These are phyloP conservation scores for Lentinula aciculospora DNA, from an alignment of 768 basidiomycete species.

Conservation along the genomic window DNA sequence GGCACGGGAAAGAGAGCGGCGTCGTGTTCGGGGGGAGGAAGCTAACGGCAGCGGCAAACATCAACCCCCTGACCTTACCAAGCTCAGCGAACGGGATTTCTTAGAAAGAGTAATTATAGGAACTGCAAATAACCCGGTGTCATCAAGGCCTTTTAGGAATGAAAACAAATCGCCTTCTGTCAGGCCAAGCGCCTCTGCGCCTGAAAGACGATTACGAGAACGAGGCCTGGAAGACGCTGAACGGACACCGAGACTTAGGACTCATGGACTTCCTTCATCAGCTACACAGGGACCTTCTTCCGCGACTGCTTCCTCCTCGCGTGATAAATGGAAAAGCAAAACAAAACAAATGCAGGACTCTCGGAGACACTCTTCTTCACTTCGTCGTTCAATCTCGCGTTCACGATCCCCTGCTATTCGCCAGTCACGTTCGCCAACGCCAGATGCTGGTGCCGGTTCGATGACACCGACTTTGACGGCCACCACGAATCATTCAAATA, in stretches of 20 bases:
- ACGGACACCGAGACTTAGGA: background rate
- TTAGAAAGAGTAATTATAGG: background rate
- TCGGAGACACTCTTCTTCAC: background rate
- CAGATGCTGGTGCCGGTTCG: background rate
- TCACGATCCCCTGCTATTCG: background rate
- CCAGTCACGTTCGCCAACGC: background rate
- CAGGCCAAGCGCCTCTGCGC: background rate
- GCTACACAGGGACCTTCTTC: background rate
- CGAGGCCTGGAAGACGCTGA: background rate
- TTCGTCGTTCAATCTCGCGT: background rate
- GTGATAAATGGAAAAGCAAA: background rate
- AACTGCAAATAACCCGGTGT: background rate
- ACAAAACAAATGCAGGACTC: background rate
- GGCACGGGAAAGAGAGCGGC: background rate
- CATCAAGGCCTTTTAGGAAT: background rate
- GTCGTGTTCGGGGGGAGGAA: background rate
- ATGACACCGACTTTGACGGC: conserved; percentile 2
- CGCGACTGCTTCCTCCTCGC: background rate
- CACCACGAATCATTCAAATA: background rate
- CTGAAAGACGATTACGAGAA: background rate
- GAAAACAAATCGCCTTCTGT: background rate
- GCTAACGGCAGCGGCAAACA: background rate
- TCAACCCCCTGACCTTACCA: background rate
- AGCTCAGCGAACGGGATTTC: background rate
- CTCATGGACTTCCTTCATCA: background rate